Base-by-base conservation (phyloP, 345 rosid genomes). In the Salix viminalis region DNA sequence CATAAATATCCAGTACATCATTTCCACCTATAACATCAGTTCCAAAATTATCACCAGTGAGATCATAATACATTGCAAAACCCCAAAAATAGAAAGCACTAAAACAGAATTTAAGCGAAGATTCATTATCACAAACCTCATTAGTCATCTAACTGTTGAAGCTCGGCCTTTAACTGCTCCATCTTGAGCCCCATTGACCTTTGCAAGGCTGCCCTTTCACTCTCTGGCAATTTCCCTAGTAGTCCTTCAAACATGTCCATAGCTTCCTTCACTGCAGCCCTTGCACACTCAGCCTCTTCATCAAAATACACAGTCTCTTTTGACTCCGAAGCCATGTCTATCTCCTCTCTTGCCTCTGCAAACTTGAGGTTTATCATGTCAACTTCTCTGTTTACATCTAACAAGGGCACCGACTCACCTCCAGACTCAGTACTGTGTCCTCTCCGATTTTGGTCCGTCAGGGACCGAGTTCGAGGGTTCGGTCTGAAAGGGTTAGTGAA, bases 321-420 rank as follows among this genome's bases (percentile, higher is more conserved):
- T 10, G 98, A 87, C 6, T 93, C 99, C 96, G 90, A 87, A n/a
- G 98, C 97, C 95, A 88, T 86, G 73, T 96, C 97, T 69, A 93
- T 91, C 92, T 96, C 99, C 81, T 96, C 97, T 67, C 99, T 93
- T n/a, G 99, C 99, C 85, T 96, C 98, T 15, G 90, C 99, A 76
- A 96, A 96, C 81, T 91, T 92, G 76, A 90, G 90, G 89, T 96
- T 93, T 75, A 96, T 91, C 85, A 72, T 66, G 84, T 93, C 98
- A 44, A 96, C 96, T 5, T 87, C 91, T 52, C 82, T 87, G 91
- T 91, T 88, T 70, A 86, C 86, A 72, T 96, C 94, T 70, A 78
- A 76, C 76, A 41, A 79, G 6, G 82, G 52, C 14, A 79, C 73
- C 24, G 87, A 48, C 24, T 42, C 83, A 6, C 68, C 76, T 11